Evolutionary conservation across 2,329 filamentous ascomycete species (phyloP).

Genomic region (Xylariaceae sp.): DNA sequence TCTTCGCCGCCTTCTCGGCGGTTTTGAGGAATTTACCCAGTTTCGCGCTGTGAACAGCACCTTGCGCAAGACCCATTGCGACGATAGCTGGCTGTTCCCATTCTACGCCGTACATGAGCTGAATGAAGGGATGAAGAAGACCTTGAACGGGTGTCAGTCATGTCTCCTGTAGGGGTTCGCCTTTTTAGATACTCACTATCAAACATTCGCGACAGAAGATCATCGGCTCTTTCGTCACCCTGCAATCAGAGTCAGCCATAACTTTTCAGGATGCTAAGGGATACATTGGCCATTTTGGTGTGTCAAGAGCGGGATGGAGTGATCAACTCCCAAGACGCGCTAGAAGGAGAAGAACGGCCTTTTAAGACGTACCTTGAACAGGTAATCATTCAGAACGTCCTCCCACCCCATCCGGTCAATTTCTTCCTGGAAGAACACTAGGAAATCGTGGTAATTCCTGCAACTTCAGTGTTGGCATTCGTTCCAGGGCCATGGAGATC

Average conservation of each 20-base stretch:
- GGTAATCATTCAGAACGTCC: slow-evolving; percentile 59
- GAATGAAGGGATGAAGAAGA: slow-evolving; percentile 77
- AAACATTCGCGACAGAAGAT: slow-evolving; percentile 67
- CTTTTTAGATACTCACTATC: slow-evolving; percentile 42
- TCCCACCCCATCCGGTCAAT: slow-evolving; percentile 65
- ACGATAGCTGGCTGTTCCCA: slow-evolving; percentile 79
- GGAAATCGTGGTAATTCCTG: slow-evolving; percentile 66
- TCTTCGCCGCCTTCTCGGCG: slow-evolving; percentile 47
- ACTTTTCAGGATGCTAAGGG: no score
- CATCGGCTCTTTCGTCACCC: slow-evolving; percentile 61
- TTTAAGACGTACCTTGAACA: no score
- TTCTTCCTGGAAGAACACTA: slow-evolving; percentile 72
- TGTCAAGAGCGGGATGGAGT: no score
- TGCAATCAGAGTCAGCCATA: no score
- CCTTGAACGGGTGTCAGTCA: slow-evolving; percentile 39
- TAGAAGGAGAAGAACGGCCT: no score
- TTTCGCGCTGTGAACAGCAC: slow-evolving; percentile 64
- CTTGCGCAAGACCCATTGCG: slow-evolving; percentile 75
- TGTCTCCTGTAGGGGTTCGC: neutral
- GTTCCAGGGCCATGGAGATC: neutral
- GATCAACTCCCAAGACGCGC: no score
- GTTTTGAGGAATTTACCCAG: slow-evolving; percentile 53
- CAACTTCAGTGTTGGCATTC: slow-evolving; percentile 2
- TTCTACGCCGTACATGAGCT: slow-evolving; percentile 81
- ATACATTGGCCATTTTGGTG: no score